Evolutionary conservation across 345 rosid genomes (phyloP).

Genomic region (Mallotus nudiflorus): DNA sequence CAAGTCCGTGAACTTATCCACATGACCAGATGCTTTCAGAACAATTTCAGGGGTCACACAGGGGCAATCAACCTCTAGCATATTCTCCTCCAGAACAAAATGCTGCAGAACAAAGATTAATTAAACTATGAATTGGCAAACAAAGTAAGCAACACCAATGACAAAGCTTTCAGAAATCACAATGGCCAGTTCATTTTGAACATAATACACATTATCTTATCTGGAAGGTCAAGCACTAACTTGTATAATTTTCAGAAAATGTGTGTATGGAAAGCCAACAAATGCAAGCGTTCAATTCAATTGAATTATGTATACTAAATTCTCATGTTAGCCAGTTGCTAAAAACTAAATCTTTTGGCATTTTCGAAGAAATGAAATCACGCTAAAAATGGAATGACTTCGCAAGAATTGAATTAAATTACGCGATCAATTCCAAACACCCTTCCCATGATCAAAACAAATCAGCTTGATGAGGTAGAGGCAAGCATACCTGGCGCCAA

Average conservation of each 20-base stretch:
- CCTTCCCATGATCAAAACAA: not conserved
- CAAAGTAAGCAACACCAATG: too few relatives aligned
- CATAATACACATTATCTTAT: not conserved
- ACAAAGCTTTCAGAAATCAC: not conserved
- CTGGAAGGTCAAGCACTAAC: not conserved
- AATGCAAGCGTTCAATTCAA: too few relatives aligned
- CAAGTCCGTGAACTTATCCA: constrained; percentile 94
- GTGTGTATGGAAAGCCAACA: too few relatives aligned
- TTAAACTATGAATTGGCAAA: not conserved
- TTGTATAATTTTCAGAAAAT: not conserved
- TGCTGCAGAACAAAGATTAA: constrained; percentile 51
- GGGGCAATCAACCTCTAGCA: constrained; percentile 94
- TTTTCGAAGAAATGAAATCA: too few relatives aligned
- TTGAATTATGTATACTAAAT: too few relatives aligned
- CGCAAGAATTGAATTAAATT: too few relatives aligned
- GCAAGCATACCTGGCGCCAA: constrained; percentile 79
- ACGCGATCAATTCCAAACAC: too few relatives aligned
- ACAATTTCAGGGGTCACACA: constrained; percentile 96
- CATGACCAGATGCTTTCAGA: constrained; percentile 95
- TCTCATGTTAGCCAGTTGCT: too few relatives aligned
- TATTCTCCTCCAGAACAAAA: constrained; percentile 87
- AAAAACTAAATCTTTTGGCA: too few relatives aligned
- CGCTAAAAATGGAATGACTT: too few relatives aligned
- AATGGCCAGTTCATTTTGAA: not conserved
- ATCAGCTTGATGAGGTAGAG: not conserved